Percentiles rank a stretch among this genome's conserved stretches.
These are phyloP conservation scores for Trichoderma afroharzianum DNA, from an alignment of 2,329 filamentous ascomycete species.

Conservation along the genomic window DNA sequence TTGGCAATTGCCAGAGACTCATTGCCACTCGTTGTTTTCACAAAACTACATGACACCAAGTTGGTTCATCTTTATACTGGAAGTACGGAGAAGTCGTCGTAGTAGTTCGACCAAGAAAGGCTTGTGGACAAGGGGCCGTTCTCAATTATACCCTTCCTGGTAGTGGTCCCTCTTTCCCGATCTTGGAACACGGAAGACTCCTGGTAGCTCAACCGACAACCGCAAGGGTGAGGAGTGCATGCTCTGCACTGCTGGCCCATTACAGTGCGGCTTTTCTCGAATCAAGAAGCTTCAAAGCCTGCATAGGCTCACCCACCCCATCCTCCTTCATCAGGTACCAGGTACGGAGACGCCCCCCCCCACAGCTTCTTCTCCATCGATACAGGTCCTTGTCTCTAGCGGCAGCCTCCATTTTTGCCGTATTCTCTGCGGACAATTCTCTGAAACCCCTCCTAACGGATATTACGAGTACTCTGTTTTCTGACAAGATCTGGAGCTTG, in stretches of 20 bases:
- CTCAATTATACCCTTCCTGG: constrained; percentile 18
- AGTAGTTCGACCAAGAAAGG: constrained; percentile 8
- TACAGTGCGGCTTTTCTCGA: constrained; percentile 21
- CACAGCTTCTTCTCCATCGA: constrained; percentile 18
- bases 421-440: constrained; percentile 16
- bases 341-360: constrained; percentile 19
- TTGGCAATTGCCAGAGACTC: not conserved
- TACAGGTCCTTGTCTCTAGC: not conserved
- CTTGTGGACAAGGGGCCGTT: constrained; percentile 12
- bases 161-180: constrained; percentile 17
- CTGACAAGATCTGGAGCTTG: constrained; percentile 16
- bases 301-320: constrained; percentile 18
- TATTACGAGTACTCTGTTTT: constrained; percentile 12
- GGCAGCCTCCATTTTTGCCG: constrained; percentile 16
- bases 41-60: not conserved
- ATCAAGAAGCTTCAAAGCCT: constrained; percentile 20
- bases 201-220: constrained; percentile 18
- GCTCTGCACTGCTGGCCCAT: constrained; percentile 9
- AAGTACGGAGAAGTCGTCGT: not conserved
- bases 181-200: constrained; percentile 18
- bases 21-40: not conserved
- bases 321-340: constrained; percentile 21
- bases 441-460: constrained; percentile 17
- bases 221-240: constrained; percentile 13
- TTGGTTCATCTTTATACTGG: not conserved